Evolutionary conservation across 192 early-diverging fungal genomes (phyloP).

Genomic region (Dispira simplex): DNA sequence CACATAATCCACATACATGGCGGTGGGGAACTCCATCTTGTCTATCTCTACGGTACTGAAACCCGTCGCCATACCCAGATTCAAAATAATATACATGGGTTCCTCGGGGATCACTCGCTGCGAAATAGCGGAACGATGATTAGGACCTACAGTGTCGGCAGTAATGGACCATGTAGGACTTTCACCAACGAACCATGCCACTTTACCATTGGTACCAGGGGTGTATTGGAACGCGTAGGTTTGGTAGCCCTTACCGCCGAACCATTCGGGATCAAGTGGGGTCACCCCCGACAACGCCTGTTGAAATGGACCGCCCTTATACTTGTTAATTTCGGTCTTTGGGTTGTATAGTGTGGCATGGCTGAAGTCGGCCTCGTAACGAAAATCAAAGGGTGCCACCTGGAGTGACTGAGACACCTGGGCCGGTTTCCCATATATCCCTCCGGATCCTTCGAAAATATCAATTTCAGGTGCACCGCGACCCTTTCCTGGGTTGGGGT

Average conservation of each 20-base stretch:
- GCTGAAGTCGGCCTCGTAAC: conserved; percentile 25
- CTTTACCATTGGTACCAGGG: conserved; percentile 20
- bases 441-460: conserved; percentile 31
- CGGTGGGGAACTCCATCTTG: conserved; percentile 23
- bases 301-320: conserved; percentile 29
- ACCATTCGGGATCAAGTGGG: conserved; percentile 20
- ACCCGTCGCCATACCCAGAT: conserved; percentile 27
- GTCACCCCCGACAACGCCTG: conserved; percentile 28
- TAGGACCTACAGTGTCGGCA: conserved; percentile 23
- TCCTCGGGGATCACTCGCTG: conserved; percentile 32
- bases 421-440: conserved; percentile 5
- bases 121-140: conserved; percentile 22
- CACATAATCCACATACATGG: conserved; percentile 38
- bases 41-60: conserved; percentile 27
- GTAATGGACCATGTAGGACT: conserved; percentile 26
- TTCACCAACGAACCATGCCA: conserved; percentile 24
- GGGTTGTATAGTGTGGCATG: conserved; percentile 16
- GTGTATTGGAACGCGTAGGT: conserved; percentile 32
- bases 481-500: conserved; percentile 31
- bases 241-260: conserved; percentile 21
- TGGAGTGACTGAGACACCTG: conserved; percentile 30
- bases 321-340: conserved; percentile 13
- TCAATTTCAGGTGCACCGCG: conserved; percentile 41
- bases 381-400: conserved; percentile 34
- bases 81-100: conserved; percentile 42